Evolutionary conservation across 2,329 filamentous ascomycete species (phyloP).

Genomic region (Leptographium lundbergii): DNA sequence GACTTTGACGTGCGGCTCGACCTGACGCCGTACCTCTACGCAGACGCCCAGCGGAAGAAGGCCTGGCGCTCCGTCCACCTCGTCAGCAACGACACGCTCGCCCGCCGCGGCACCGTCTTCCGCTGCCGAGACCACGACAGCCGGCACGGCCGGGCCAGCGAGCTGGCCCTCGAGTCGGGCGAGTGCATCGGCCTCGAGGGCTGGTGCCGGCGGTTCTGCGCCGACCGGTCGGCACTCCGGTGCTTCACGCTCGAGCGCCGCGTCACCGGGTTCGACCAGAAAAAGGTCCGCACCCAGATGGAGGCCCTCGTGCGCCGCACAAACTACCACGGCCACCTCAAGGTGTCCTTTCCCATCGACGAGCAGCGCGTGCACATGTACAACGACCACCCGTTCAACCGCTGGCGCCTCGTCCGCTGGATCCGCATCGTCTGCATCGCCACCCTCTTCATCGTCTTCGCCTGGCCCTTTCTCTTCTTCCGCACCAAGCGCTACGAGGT

Average conservation of each 20-base stretch:
- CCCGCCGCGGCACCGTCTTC: conserved; percentile 51
- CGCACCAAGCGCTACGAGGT: conserved; percentile 56
- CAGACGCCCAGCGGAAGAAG: conserved; percentile 24
- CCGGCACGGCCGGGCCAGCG: conserved; percentile 16
- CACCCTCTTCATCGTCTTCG: conserved; percentile 54
- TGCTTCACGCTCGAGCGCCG: conserved; percentile 37
- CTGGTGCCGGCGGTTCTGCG: conserved; percentile 59
- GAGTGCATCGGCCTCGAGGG: conserved; percentile 25
- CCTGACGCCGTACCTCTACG: conserved; percentile 43
- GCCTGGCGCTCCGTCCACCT: conserved; percentile 35
- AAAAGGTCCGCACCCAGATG: conserved; percentile 36
- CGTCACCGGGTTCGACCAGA: conserved; percentile 49
- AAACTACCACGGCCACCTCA: conserved; percentile 52
- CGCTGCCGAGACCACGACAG: conserved; percentile 31
- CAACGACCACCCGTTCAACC: conserved; percentile 48
- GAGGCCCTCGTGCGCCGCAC: conserved; percentile 46
- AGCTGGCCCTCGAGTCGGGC: neutral
- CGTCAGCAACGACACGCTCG: conserved; percentile 45
- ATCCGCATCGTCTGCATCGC: conserved; percentile 52
- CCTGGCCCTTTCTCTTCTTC: conserved; percentile 59
- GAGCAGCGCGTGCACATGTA: conserved; percentile 49
- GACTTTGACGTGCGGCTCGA: conserved; percentile 50
- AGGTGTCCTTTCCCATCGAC: conserved; percentile 45
- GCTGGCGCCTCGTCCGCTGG: conserved; percentile 52
- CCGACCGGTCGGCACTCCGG: conserved; percentile 43